A percentile compares a stretch with the other conserved stretches of the same genome.
Conservation (phyloP, 139 green algal genomes). For the Chlamydomonas asymmetrica region DNA sequence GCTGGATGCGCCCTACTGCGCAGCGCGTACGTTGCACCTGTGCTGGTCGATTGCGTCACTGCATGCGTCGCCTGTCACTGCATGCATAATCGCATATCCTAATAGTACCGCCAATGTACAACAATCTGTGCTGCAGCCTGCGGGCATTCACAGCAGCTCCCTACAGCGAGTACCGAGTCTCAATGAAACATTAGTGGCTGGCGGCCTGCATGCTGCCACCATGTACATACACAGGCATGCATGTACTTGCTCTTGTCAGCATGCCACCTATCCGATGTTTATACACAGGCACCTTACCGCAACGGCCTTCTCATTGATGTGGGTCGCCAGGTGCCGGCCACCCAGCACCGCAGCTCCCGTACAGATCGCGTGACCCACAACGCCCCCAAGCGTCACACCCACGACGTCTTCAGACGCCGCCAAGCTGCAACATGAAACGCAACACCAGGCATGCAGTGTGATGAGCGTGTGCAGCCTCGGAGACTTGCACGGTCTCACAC, state of each 20-base stretch:
- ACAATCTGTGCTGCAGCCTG: neutral
- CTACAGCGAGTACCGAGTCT: neutral
- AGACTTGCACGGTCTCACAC: neutral
- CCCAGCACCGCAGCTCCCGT: slow-evolving; percentile 93
- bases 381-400: slow-evolving; percentile 92
- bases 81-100: neutral
- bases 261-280: neutral
- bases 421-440: slow-evolving; percentile 51
- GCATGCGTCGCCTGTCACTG: neutral
- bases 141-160: neutral
- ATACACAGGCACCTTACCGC: slow-evolving; percentile 30
- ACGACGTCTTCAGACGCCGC: slow-evolving; percentile 87
- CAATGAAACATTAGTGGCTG: neutral
- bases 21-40: neutral
- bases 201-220: neutral
- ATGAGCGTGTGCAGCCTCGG: neutral
- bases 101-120: neutral
- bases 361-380: slow-evolving; percentile 91
- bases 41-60: neutral
- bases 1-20: no score
- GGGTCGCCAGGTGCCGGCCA: slow-evolving; percentile 86
- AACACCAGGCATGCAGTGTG: neutral
- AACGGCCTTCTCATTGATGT: slow-evolving; percentile 90
- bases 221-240: neutral
- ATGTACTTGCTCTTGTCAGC: no score